Evolutionary conservation across 208 protist genomes (phyloP), one percentile per base, ranked within the genome.

Genomic region (Angomonas deanei): DNA sequence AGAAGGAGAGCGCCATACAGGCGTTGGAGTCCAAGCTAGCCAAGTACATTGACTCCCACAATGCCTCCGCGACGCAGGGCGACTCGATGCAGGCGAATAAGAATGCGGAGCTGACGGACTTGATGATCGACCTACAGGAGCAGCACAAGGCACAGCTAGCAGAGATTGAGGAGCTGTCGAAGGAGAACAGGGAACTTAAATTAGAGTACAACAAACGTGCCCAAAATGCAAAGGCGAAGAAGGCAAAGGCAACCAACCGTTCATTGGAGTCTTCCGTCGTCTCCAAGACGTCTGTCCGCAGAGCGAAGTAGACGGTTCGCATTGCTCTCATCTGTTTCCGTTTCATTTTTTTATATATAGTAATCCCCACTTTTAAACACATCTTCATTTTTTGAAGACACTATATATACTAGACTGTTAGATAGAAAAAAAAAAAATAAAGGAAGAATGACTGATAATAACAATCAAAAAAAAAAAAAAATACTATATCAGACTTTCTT

Each of bases 1-100:
- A 96, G 71, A 94, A 94, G 76, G 88, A 93, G 62, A 78, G 72
- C 47, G 82, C 77, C 8, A 76, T 96, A 66, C 72, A 93, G 52
- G 76, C 88, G 19, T 71, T 93, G 32, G 84, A 94, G 49, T 80
- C 82, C 47, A 92, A 84, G 60, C 34, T 94, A 60, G 46, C 61
- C 5, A 70, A 72, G 27, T 80, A 77, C 56, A 76, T 83, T 30
- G 70, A 74, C 23, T 62, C 53, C 21, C 72, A 89, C 62, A 91
- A 91, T 54, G 72, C 73, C 38, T 64, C 70, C 13, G 74, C 63
- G 19, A 70, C 75, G 2, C 59, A 91, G 38, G 75, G 86, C 33
- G 86, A 88, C 42, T 69, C 64, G 36, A 27, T 81, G 30, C 78
- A 72, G 31, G 64, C 68, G 8, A 61, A 53, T 32, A 80, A 87